phyloP scores from a whole-genome alignment of 768 basidiomycete species.

The Suillus sp. region DNA sequence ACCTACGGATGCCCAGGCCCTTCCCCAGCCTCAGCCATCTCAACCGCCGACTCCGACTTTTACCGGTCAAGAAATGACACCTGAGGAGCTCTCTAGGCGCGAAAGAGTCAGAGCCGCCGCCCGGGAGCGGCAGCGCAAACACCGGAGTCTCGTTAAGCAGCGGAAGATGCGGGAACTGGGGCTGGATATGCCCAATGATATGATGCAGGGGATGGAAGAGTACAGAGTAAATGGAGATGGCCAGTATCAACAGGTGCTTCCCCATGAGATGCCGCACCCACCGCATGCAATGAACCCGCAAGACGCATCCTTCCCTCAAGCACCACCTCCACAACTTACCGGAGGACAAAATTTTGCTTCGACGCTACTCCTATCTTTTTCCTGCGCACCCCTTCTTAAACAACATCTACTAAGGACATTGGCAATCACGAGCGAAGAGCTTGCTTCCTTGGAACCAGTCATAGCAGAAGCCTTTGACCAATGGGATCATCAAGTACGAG shows the following conservation, averaged over 20 bases:
- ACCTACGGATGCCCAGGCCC: slow-evolving; percentile 34
- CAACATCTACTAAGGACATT: slow-evolving; percentile 72
- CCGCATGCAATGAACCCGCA: slow-evolving; percentile 39
- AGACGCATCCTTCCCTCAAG: slow-evolving; percentile 67
- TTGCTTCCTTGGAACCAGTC: slow-evolving; percentile 74
- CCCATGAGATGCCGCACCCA: slow-evolving; percentile 37
- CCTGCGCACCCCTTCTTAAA: slow-evolving; percentile 73
- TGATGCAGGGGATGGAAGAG: slow-evolving; percentile 65
- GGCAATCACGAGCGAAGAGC: slow-evolving; percentile 76
- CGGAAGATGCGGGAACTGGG: slow-evolving; percentile 83
- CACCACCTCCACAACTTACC: slow-evolving; percentile 41
- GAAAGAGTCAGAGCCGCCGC: slow-evolving; percentile 78
- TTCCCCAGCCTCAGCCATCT: slow-evolving; percentile 35
- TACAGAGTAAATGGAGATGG: slow-evolving; percentile 56
- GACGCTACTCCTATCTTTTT: slow-evolving; percentile 73
- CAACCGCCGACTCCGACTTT: slow-evolving; percentile 29
- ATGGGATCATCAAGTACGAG: slow-evolving; percentile 77
- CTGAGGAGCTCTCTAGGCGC: slow-evolving; percentile 66
- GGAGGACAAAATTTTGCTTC: slow-evolving; percentile 83
- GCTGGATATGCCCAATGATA: slow-evolving; percentile 77
- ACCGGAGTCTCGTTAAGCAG: slow-evolving; percentile 76
- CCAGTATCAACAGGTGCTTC: slow-evolving; percentile 39
- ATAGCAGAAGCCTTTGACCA: slow-evolving; percentile 86
- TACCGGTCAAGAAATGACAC: slow-evolving; percentile 44
- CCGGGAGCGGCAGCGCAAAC: slow-evolving; percentile 80